Conservation (phyloP, 345 rosid genomes). For the Hypericum perforatum region DNA sequence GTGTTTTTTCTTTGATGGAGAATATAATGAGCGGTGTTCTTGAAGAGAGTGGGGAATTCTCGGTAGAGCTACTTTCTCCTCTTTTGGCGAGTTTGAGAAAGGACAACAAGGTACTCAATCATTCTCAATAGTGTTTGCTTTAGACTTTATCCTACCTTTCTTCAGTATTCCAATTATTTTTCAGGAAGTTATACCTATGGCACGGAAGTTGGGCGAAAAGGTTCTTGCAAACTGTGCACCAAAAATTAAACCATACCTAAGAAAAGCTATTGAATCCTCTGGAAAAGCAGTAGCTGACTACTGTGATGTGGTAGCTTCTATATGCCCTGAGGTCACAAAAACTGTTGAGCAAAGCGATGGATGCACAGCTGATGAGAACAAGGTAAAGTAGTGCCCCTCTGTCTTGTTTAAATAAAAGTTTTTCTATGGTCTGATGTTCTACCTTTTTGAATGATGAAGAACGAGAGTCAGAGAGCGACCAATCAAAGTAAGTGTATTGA, state of each 20-base stretch:
- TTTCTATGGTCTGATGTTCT: neutral
- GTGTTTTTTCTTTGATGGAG: constrained; percentile 73
- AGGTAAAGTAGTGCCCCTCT: constrained; percentile 32
- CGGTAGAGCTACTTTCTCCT: constrained; percentile 61
- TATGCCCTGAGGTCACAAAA: constrained; percentile 47
- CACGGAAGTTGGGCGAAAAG: constrained; percentile 58
- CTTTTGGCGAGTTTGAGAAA: constrained; percentile 47
- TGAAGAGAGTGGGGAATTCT: constrained; percentile 91
- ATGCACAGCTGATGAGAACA: constrained; percentile 29
- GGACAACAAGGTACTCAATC: constrained; percentile 52
- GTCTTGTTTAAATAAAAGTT: neutral
- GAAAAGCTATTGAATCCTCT: constrained; percentile 43
- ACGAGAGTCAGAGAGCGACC: constrained; percentile 81
- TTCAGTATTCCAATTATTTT: constrained; percentile 8
- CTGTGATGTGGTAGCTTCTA: constrained; percentile 46
- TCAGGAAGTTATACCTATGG: constrained; percentile 56
- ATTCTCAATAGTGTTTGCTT: neutral
- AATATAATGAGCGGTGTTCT: constrained; percentile 80
- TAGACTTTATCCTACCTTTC: constrained; percentile 7
- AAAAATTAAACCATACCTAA: constrained; percentile 61
- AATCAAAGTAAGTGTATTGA: constrained; percentile 56
- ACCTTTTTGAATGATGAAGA: too few relatives aligned
- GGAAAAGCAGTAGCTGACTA: constrained; percentile 51
- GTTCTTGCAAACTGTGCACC: constrained; percentile 59
- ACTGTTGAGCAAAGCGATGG: constrained; percentile 31